Base-by-base conservation (phyloP, 257 asterid species). In the Lithospermum erythrorhizon region DNA sequence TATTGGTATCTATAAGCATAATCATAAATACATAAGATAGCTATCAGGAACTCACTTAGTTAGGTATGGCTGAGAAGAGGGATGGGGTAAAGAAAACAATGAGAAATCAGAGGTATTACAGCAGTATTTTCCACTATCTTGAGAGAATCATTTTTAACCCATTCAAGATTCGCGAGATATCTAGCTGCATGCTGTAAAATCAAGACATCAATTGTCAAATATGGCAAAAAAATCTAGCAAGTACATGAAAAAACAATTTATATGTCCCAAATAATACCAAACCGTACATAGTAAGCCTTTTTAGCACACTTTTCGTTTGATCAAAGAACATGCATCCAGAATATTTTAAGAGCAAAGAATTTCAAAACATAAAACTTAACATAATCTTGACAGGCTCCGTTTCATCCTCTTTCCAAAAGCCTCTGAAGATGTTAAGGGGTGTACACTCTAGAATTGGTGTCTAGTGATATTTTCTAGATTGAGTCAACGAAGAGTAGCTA, bases 61-160 rank as follows among this genome's bases (percentile, higher is more conserved):
- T 59, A 64, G 51, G 35, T 11, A 45, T 30, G 62, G 53, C 53
- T 30, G 21, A 17, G n/a, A 61, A 24, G 15, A 18, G 68, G 47
- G 16, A 48, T 17, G 64, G 65, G 65, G 14, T 69, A 37, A 53
- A 29, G 41, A 20, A 25, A 35, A 35, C 41, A 69, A 23, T 15
- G 14, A 10, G 56, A 37, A 57, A 35, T 27, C 13, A 75, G 82
- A 65, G 75, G 75, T 65, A 71, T 81, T 93, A 93, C 98, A 75
- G 98, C 98, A 60, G 98, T 93, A 78, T 93, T 93, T 83, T 93
- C 98, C 70, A 93, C 98, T 71, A 93, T 89, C 93, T 93, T 93
- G 86, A 93, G 98, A 70, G 98, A 93, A 78, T 93, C 98, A 75
- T 90, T 93, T 81, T 93, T 93, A 73, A 93, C 98, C 98, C 98